Evolutionary conservation across 2,329 filamentous ascomycete genomes (phyloP), one percentile per base, ranked within the genome.

Genomic region (Lecanicillium sp.): DNA sequence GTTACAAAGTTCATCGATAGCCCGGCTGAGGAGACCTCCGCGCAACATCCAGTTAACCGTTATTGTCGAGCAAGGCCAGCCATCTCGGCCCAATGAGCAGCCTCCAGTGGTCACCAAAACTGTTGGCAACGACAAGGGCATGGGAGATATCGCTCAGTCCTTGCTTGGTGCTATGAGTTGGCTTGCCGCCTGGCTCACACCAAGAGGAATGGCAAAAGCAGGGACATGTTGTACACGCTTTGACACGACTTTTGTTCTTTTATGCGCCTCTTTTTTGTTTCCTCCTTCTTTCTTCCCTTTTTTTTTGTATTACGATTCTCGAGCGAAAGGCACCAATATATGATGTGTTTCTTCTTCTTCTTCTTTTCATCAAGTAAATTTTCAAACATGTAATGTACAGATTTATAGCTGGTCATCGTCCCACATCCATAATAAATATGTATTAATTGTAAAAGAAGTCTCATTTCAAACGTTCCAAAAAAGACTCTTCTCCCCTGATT

Each of bases 111-210:
- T 39, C 31, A 42, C 44, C 19, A 33, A 40, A 33, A 40, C 42
- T 12, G 33, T 42, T 14, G 30, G 35, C 28, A 20, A 20, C 19
- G 31, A 27, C 5, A 22, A 29, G 20, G 12, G 4, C 20, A 28
- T 25, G 22, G 22, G 9, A 15, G 27, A 20, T 4, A 18, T 30
- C 14, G 27, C 34, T 20, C 16, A 37, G 16, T 35, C 35, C 4
- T 25, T 39, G 20, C 33, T 39, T 18, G 36, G 46, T 29, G 42
- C 49, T n/a, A n/a, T n/a, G n/a, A n/a, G n/a, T n/a, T n/a, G n/a
- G n/a, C n/a, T 14, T 12, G n/a, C 12, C 27, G 35, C 25, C 12
- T 14, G 11, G 19, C 35, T 27, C 25, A 18, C 5, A 19, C 38
- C 7, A 11, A 19, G n/a, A 30, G 20, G 27, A 30, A 27, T 42